Base-by-base conservation (phyloP, 805 yeast species). In the Candida fluviatilis region DNA sequence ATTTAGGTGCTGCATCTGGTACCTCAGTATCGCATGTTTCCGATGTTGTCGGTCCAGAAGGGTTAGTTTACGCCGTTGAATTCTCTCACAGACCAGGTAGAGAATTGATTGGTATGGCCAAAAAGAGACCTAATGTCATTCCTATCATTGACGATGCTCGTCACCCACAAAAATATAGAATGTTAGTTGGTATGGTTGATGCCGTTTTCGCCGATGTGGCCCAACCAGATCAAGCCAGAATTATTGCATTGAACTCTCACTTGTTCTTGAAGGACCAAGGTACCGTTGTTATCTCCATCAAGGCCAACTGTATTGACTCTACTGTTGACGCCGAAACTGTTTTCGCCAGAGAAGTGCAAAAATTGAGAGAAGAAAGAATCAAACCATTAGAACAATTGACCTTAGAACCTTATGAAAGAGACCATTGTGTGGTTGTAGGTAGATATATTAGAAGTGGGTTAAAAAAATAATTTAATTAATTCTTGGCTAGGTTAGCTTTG, bases 221-320 rank as follows among this genome's bases (percentile, higher is more conserved):
- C 51, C 99, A 93, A 76, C 99, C 99, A 31, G 99, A 93, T 74
- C 99, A 93, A 76, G 99, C 99, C 55, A 95, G 99, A 84, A 93
- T 93, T 64, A 91, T 93, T 66, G 99, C 98, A 38, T 81, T 93
- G 65, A 93, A 93, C 80, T 83, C 98, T 41, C 99, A 93, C 71
- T 76, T 91, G 79, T 93, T 93, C 84, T 79, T 93, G 65, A 93
- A 93, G 71, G 97, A 93, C 69, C 89, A 84, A 71, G 99, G 99
- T 72, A 95, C 96, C 64, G 99, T 93, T 52, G 93, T 93, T 50
- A 93, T 93, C 62, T 91, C 98, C 58, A 93, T 93, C 73, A 93
- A 93, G 81, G 99, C 99, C 58, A 93, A 93, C 89, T 93, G 99
- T 88, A 93, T 93, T 67, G 99, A 93, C 73, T 93, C 98, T 35